Conservation (phyloP, 176 grass and related monocot species). For the Rhynchospora breviuscula region DNA sequence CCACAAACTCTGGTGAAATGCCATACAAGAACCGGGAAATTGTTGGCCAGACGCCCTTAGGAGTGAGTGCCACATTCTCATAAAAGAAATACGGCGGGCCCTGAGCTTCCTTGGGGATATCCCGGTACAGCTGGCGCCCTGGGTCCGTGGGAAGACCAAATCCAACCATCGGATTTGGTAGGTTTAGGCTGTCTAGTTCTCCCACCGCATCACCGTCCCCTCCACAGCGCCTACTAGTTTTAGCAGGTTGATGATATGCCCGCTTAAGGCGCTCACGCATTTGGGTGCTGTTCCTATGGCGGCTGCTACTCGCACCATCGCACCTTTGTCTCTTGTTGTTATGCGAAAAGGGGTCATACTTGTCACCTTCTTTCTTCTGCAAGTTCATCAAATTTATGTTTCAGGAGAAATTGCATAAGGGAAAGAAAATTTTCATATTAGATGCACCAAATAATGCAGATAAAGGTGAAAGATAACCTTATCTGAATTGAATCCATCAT, state of each 20-base stretch:
- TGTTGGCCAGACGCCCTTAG: constrained; percentile 56
- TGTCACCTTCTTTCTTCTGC: constrained; percentile 5
- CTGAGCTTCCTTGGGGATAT: constrained; percentile 32
- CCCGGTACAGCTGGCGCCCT: constrained; percentile 14
- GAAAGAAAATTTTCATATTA: not conserved
- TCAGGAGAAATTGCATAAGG: not conserved
- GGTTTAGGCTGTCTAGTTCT: constrained; percentile 21
- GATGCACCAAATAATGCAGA: not conserved
- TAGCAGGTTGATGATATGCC: not conserved
- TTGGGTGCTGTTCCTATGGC: not conserved
- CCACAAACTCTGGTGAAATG: constrained; percentile 61
- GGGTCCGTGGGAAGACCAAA: constrained; percentile 49
- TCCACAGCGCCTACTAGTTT: constrained; percentile 1
- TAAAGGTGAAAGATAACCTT: constrained; percentile 36
- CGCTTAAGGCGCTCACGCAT: not conserved
- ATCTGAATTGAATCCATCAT: constrained; percentile 5
- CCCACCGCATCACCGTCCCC: constrained; percentile 30
- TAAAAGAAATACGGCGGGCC: constrained; percentile 86
- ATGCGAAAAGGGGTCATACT: not conserved
- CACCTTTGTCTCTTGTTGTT: not conserved
- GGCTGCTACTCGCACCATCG: not conserved
- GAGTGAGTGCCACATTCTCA: constrained; percentile 72
- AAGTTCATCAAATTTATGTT: not conserved
- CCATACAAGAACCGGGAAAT: constrained; percentile 68
- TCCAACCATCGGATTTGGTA: constrained; percentile 76